A percentile compares a stretch with the other conserved stretches of the same genome.
phyloP scores from a whole-genome alignment of 257 asterid genomes.

The Apocynum venetum region DNA sequence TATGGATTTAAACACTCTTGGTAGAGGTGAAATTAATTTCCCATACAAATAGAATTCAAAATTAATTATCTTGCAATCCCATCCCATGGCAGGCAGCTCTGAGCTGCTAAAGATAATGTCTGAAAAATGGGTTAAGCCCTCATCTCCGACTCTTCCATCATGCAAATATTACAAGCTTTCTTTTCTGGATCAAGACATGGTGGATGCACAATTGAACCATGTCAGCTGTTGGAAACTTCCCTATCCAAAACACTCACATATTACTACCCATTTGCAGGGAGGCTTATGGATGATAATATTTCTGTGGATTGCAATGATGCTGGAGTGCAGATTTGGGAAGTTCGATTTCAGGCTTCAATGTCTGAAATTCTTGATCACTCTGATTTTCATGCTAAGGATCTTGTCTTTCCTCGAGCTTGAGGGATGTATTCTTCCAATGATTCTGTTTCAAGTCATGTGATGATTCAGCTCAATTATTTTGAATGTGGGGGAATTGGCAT shows the following conservation, averaged over 20 bases:
- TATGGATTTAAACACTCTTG: too few relatives aligned
- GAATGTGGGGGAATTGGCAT: conserved; percentile 11
- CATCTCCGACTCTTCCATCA: conserved; percentile 13
- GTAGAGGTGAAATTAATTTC: too few relatives aligned
- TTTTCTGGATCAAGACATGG: conserved; percentile 9
- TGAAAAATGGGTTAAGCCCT: conserved; percentile 8
- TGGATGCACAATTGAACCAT: too few relatives aligned
- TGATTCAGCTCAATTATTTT: conserved; percentile 11
- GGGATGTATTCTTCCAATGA: background rate
- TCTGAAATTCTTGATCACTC: conserved; percentile 4
- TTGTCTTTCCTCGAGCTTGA: background rate
- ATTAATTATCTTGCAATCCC: too few relatives aligned
- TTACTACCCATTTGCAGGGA: conserved; percentile 20
- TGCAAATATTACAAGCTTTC: conserved; percentile 16
- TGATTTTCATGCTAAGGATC: background rate
- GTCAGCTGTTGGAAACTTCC: conserved; percentile 3
- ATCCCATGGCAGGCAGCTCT: background rate
- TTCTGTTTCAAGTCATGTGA: background rate
- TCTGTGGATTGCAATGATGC: conserved; percentile 12
- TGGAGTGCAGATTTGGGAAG: background rate
- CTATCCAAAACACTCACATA: background rate
- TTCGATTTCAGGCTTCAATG: background rate
- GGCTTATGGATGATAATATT: background rate
- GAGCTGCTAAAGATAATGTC: background rate
- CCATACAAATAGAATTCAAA: too few relatives aligned